These are phyloP conservation scores for Melastoma malabathricum DNA, from an alignment of 345 rosid genomes.

Conservation along the genomic window DNA sequence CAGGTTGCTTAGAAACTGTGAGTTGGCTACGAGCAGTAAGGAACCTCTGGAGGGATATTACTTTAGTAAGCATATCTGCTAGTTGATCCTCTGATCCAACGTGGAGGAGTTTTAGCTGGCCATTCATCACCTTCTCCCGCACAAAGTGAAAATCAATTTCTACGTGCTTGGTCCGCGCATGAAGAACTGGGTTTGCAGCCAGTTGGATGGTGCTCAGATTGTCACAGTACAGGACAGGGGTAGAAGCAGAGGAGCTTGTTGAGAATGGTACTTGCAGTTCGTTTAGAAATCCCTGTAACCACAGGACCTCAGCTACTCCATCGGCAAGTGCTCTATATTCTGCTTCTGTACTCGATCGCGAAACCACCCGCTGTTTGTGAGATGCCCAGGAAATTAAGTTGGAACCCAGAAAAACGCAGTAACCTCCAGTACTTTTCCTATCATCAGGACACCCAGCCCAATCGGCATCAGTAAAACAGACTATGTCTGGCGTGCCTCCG, in stretches of 20 bases:
- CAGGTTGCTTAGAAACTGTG: too few species aligned
- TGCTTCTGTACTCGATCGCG: conserved; percentile 2
- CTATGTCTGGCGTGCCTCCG: background rate
- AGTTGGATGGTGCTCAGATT: conserved; percentile 1
- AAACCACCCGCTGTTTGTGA: background rate
- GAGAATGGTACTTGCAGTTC: background rate
- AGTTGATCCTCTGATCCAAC: background rate
- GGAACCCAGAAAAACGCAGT: background rate
- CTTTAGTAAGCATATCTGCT: conserved; percentile 1
- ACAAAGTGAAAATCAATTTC: conserved; percentile 4
- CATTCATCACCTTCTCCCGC: fast-evolving
- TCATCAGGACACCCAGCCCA: conserved; percentile 1
- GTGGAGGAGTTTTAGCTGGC: background rate
- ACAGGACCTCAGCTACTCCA: background rate
- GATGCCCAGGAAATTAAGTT: background rate
- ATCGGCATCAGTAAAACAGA: background rate
- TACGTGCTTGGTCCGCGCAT: conserved; percentile 4
- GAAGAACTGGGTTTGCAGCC: background rate
- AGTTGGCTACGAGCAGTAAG: too few species aligned
- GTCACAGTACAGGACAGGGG: background rate
- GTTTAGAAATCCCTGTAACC: background rate
- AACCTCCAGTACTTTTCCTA: background rate
- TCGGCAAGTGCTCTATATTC: background rate
- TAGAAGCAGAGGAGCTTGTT: too few species aligned
- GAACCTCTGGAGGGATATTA: background rate